A percentile compares a stretch with the other conserved stretches of the same genome.
These are phyloP conservation scores for Vitis hybrid DNA, from an alignment of 177 flowering plant species.

Conservation along the genomic window DNA sequence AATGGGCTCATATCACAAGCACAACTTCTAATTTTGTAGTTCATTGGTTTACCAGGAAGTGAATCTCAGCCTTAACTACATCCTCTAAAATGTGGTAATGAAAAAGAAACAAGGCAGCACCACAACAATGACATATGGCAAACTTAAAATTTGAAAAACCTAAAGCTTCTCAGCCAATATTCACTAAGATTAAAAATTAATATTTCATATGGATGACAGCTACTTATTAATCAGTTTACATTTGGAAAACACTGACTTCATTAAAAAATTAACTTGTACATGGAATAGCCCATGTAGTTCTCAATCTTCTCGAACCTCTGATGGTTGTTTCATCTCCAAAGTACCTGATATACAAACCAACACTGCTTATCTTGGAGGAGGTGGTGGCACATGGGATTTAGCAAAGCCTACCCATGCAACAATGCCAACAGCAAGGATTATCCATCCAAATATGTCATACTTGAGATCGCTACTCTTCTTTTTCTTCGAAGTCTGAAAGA, in stretches of 20 bases:
- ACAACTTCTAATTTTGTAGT: no score
- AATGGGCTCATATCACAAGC: no score
- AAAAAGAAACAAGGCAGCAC: no score
- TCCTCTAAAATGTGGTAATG: no score
- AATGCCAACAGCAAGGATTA: conserved; percentile 77
- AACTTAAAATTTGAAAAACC: no score
- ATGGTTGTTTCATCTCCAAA: neutral
- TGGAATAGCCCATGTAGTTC: neutral
- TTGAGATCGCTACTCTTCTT: conserved; percentile 68
- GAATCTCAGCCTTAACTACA: no score
- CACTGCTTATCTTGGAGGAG: conserved; percentile 59
- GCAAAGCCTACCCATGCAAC: conserved; percentile 79
- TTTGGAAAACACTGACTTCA: neutral
- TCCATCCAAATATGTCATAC: conserved; percentile 87
- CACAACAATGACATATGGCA: no score
- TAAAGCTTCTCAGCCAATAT: neutral
- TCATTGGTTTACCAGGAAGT: no score
- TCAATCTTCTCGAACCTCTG: neutral
- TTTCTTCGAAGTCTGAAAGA: conserved; percentile 53
- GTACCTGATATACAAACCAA: conserved; percentile 4
- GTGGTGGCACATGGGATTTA: conserved; percentile 63
- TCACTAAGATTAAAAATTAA: neutral
- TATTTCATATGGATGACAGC: neutral
- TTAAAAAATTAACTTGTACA: conserved; percentile 1
- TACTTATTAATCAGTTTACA: conserved; percentile 2